Percentiles rank a stretch among this genome's conserved stretches.
Evolutionary conservation across 257 asterid species (phyloP).

Genomic region (Rehmannia glutinosa): DNA sequence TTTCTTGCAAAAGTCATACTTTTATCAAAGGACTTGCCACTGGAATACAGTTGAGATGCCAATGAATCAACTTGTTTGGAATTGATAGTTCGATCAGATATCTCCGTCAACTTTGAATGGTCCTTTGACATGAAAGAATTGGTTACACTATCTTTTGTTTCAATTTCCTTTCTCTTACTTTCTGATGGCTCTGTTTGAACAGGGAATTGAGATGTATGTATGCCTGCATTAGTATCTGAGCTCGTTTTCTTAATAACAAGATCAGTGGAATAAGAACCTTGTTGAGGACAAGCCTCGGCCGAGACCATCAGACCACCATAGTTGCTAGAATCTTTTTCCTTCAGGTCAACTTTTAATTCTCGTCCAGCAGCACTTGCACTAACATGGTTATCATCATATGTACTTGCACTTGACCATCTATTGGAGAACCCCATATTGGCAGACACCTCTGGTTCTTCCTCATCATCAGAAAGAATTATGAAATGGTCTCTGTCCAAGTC

Average conservation of each 20-base stretch:
- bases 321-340: slow-evolving; percentile 25
- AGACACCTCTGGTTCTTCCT: slow-evolving; percentile 48
- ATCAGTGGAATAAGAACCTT: slow-evolving; percentile 30
- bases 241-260: slow-evolving; percentile 20
- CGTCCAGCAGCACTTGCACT: slow-evolving; percentile 27
- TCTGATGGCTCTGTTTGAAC: slow-evolving; percentile 31
- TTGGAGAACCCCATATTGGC: slow-evolving; percentile 22
- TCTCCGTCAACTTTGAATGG: slow-evolving; percentile 26
- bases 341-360: slow-evolving; percentile 25
- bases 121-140: slow-evolving; percentile 16
- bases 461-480: slow-evolving; percentile 66
- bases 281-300: slow-evolving; percentile 22
- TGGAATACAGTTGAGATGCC: slow-evolving; percentile 29
- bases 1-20: slow-evolving; percentile 25
- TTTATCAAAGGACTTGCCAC: slow-evolving; percentile 27
- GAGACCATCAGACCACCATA: slow-evolving; percentile 20
- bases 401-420: slow-evolving; percentile 24
- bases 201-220: slow-evolving; percentile 25
- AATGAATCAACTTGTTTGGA: slow-evolving; percentile 27
- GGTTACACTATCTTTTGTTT: slow-evolving; percentile 16
- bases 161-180: slow-evolving; percentile 27
- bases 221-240: slow-evolving; percentile 22
- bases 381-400: slow-evolving; percentile 26
- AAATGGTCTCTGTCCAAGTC: slow-evolving; percentile 33
- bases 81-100: slow-evolving; percentile 26